Base-by-base conservation (phyloP, 2,329 filamentous ascomycete genomes). In the Claviceps citrina region DNA sequence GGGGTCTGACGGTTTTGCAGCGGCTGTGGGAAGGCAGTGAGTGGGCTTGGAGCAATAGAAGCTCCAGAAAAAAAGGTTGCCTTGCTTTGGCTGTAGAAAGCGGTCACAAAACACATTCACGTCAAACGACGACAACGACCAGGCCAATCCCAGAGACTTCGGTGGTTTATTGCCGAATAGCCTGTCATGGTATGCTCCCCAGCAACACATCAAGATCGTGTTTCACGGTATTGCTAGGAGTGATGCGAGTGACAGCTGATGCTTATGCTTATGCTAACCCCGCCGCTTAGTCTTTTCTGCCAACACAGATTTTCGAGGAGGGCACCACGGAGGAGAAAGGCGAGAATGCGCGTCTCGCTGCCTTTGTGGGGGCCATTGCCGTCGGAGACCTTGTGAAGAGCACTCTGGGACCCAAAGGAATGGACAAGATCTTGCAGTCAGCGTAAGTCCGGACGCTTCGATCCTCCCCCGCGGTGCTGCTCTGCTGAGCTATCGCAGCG, bases 351-450 rank as follows among this genome's bases (percentile, higher is more conserved):
- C 85, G 89, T 74, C 81, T 96, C 53, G 82, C 85, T n/a, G 89
- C 89, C 49, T 98, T 98, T 56, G 89, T 98, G 41, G 91, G 91
- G 53, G 91, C 91, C 59, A 98, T 98, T 57, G 91, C 91, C 41
- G 91, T 98, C 35, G 91, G 91, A 40, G 91, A 98, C 55, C 66
- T 98, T 50, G 91, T 98, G 40, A 98, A 98, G 74, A 93, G 84
- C 62, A 96, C 91, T 9, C 68, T 98, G 26, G 91, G 91, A 6
- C 91, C 91, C 28, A 96, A 96, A 69, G 91, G 91, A 52, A 96
- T 96, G 87, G 91, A 96, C 71, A 95, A 94, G 71, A 94, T 94
- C 60, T 69, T 93, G 58, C 86, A 93, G 63, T 94, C 86, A 60
- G 87, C 84, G 82, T 91, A 76, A 48, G 81, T 74, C 44, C 40